Conservation (phyloP, 2,329 filamentous ascomycete genomes). For the Arthrobotrys sinensis region DNA sequence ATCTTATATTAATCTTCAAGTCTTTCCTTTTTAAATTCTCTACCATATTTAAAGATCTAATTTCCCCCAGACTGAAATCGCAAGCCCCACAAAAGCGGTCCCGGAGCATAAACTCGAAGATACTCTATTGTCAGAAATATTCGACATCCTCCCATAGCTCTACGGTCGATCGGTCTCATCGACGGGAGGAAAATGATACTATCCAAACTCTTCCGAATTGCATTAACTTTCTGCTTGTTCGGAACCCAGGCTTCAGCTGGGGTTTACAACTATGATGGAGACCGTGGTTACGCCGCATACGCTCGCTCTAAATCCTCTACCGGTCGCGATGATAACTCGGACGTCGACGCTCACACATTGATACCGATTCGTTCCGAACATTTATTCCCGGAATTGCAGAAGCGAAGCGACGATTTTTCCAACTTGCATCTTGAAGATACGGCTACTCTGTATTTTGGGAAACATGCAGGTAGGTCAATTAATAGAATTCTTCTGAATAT, state of each 20-base stretch:
- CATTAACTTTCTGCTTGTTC: conserved; percentile 6
- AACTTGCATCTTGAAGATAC: conserved; percentile 24
- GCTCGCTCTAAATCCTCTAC: neutral
- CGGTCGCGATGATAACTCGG: neutral
- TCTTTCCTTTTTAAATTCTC: neutral
- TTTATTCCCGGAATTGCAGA: conserved; percentile 28
- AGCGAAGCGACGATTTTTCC: conserved; percentile 23
- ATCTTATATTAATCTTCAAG: no score
- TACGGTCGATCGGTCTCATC: neutral
- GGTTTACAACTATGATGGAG: conserved; percentile 10
- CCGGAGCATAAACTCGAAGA: neutral
- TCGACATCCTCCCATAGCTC: neutral
- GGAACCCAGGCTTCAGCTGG: conserved; percentile 19
- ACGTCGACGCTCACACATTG: neutral
- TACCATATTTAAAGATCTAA: neutral
- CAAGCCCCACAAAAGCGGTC: no score
- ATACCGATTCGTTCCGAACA: conserved; percentile 18
- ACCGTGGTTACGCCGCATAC: neutral
- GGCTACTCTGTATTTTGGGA: conserved; percentile 1
- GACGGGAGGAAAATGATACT: conserved; percentile 3
- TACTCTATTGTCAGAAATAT: neutral
- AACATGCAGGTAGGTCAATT: conserved; percentile 13
- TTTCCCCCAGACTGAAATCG: neutral
- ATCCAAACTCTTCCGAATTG: conserved; percentile 11
- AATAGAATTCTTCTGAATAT: neutral